Conservation (phyloP, 768 basidiomycete genomes). For the Calocybe indica region DNA sequence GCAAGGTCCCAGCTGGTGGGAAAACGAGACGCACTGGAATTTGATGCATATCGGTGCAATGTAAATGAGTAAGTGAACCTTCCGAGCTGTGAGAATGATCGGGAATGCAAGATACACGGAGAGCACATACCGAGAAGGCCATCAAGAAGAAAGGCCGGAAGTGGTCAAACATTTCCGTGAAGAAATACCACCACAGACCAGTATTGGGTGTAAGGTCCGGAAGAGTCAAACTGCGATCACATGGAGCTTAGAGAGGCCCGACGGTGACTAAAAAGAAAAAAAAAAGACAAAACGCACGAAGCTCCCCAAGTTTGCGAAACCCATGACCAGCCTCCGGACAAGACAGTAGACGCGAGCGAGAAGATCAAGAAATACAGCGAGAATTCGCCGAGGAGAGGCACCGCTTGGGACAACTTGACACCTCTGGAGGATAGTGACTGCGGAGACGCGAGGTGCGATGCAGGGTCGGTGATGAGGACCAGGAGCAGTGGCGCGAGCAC, state of each 20-base stretch:
- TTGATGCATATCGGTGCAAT: slow-evolving; percentile 82
- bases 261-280: background rate
- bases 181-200: slow-evolving; percentile 99
- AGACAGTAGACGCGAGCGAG: slow-evolving; percentile 43
- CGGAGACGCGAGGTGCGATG: slow-evolving; percentile 67
- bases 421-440: slow-evolving; percentile 26
- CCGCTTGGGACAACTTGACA: slow-evolving; percentile 18
- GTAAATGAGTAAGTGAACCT: slow-evolving; percentile 84
- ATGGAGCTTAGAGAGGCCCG: no score
- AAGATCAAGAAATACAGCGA: slow-evolving; percentile 42
- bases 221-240: slow-evolving; percentile 55
- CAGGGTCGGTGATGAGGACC: slow-evolving; percentile 53
- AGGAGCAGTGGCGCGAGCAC: slow-evolving; percentile 63
- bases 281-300: slow-evolving; percentile 35
- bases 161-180: slow-evolving; percentile 99
- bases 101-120: background rate
- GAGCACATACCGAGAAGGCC: slow-evolving; percentile 73
- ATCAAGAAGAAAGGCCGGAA: slow-evolving; percentile 94
- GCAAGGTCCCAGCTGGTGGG: background rate
- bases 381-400: slow-evolving; percentile 45
- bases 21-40: slow-evolving; percentile 56
- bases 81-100: background rate
- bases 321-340: slow-evolving; percentile 64
- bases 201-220: slow-evolving; percentile 92
- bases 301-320: slow-evolving; percentile 79